A percentile compares a stretch with the other conserved stretches of the same genome.
These are phyloP conservation scores for Nothophaeocryptopus gaeumannii DNA, from an alignment of 2,329 filamentous ascomycete genomes.

Conservation along the genomic window DNA sequence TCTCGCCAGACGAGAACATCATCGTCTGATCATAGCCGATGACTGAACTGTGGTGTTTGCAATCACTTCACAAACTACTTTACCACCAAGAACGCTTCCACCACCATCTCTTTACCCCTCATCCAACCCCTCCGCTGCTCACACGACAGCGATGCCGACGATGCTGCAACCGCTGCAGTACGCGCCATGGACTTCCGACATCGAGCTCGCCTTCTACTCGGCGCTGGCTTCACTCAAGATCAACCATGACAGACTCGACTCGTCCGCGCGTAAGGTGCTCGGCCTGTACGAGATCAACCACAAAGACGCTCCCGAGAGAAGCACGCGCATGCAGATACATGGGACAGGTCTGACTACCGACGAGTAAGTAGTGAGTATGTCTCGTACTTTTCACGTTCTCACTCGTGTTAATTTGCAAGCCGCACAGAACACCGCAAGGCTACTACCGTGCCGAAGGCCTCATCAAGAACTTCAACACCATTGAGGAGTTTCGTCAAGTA, in stretches of 20 bases:
- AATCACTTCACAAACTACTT: not conserved
- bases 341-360: conserved; percentile 80
- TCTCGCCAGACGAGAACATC: not conserved
- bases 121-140: conserved; percentile 1
- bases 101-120: not conserved
- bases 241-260: conserved; percentile 94
- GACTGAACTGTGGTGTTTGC: conserved; percentile 1
- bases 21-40: conserved; percentile 1
- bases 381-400: not conserved
- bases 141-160: not conserved
- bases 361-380: conserved; percentile 58
- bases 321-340: conserved; percentile 85
- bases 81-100: not conserved
- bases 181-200: conserved; percentile 86
- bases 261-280: conserved; percentile 80
- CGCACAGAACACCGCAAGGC: conserved; percentile 61
- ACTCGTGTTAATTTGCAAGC: not conserved
- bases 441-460: conserved; percentile 84
- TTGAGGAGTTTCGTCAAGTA: conserved; percentile 84
- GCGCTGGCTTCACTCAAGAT: conserved; percentile 91
- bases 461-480: conserved; percentile 93
- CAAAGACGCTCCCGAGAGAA: conserved; percentile 67
- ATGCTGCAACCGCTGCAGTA: conserved; percentile 59
- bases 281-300: conserved; percentile 85
- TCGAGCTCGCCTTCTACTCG: conserved; percentile 93